phyloP scores from a whole-genome alignment of 441 rosid genomes.

The Metrosideros polymorpha region DNA sequence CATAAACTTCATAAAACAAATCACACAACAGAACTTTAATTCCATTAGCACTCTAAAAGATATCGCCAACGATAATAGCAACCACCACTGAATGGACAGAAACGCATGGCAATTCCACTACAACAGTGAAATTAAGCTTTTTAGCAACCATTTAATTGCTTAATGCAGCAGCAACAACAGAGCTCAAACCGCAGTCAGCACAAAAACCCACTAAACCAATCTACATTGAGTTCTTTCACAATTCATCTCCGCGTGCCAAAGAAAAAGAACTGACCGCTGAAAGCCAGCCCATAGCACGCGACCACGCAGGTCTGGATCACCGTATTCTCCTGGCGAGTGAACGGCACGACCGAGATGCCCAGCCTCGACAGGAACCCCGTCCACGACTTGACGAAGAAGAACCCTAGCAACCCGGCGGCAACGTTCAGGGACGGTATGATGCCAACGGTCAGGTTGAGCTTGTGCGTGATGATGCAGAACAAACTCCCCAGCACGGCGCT shows the following conservation, averaged over 20 bases:
- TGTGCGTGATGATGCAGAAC: slow-evolving; percentile 84
- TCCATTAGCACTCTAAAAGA: not conserved
- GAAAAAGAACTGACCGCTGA: slow-evolving; percentile 39
- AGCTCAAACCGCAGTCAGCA: not conserved
- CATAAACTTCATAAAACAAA: not conserved
- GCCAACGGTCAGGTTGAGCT: slow-evolving; percentile 81
- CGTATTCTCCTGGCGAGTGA: slow-evolving; percentile 80
- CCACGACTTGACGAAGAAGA: slow-evolving; percentile 90
- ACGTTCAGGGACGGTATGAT: slow-evolving; percentile 87
- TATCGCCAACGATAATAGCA: not conserved
- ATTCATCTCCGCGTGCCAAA: not conserved
- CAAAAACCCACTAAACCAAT: not conserved
- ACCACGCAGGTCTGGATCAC: slow-evolving; percentile 91
- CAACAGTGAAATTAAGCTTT: not conserved
- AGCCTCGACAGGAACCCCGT: slow-evolving; percentile 51
- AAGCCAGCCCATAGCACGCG: slow-evolving; percentile 90
- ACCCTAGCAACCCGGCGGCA: slow-evolving; percentile 79
- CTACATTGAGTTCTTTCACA: not conserved
- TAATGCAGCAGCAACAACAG: not conserved
- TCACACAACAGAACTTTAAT: not conserved
- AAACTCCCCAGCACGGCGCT: slow-evolving; percentile 62
- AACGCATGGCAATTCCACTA: not conserved
- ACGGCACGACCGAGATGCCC: slow-evolving; percentile 51
- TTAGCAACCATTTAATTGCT: not conserved
- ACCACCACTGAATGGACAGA: not conserved